phyloP scores from a whole-genome alignment of 768 basidiomycete species.

The Leucogyrophana mollusca region DNA sequence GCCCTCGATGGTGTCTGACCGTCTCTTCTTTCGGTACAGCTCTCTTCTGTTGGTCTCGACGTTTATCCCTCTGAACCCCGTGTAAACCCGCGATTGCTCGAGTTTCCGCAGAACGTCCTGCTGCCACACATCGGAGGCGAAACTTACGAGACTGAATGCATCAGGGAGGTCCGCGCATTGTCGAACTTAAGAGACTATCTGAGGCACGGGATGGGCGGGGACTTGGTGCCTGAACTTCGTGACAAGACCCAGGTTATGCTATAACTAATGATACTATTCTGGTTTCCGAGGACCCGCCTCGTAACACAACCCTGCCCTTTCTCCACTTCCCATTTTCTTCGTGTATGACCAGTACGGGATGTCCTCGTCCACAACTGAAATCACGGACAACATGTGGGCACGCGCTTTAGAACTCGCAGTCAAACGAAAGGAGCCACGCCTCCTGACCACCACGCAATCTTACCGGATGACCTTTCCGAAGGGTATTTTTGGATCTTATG shows the following conservation, averaged over 20 bases:
- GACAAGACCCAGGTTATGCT: too few relatives aligned
- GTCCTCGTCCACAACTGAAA: too few relatives aligned
- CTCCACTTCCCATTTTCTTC: too few relatives aligned
- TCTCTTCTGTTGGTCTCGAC: slow-evolving; percentile 76
- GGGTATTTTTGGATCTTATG: too few relatives aligned
- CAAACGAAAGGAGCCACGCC: too few relatives aligned
- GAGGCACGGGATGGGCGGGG: slow-evolving; percentile 59
- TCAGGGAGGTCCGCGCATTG: slow-evolving; percentile 77
- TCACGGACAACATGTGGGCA: too few relatives aligned
- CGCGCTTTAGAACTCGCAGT: too few relatives aligned
- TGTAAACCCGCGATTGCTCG: slow-evolving; percentile 70
- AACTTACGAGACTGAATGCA: slow-evolving; percentile 69
- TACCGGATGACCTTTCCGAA: too few relatives aligned
- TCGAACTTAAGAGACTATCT: slow-evolving; percentile 68
- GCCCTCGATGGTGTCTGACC: slow-evolving; percentile 9
- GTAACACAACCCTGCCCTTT: neutral
- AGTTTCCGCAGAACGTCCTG: slow-evolving; percentile 73
- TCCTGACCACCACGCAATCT: too few relatives aligned
- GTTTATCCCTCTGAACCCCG: slow-evolving; percentile 80
- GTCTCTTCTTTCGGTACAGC: slow-evolving; percentile 26
- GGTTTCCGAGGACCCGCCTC: too few relatives aligned
- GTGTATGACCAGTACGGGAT: too few relatives aligned
- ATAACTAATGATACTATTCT: too few relatives aligned
- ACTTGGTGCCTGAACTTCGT: slow-evolving; percentile 61
- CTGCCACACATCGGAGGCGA: slow-evolving; percentile 87